Conservation (phyloP, 306 rosid genomes). For the Argentina anserina region DNA sequence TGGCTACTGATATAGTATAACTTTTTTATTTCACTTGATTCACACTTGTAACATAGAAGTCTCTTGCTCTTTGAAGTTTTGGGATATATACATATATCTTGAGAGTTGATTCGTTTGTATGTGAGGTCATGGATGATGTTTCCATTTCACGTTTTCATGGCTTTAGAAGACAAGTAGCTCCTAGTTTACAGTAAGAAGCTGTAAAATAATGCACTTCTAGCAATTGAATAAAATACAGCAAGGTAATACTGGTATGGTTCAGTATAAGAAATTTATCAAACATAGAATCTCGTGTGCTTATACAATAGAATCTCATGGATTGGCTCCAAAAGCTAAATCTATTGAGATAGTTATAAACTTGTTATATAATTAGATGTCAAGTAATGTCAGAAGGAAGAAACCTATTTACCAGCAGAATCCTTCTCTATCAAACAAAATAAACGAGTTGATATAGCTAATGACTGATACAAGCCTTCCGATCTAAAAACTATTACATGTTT, state of each 20-base stretch:
- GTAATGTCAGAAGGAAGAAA: background rate
- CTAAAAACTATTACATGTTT: too few relatives aligned
- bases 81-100: background rate
- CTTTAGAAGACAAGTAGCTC: background rate
- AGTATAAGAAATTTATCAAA: background rate
- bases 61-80: background rate
- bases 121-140: background rate
- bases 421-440: background rate
- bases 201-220: conserved; percentile 12
- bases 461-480: too few relatives aligned
- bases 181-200: background rate
- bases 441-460: background rate
- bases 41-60: too few relatives aligned
- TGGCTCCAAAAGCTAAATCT: background rate
- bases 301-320: background rate
- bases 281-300: background rate
- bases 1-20: too few relatives aligned
- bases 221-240: conserved; percentile 2
- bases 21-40: too few relatives aligned
- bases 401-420: background rate
- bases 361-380: too few relatives aligned
- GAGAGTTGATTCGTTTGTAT: background rate
- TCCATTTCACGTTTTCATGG: background rate
- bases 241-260: background rate
- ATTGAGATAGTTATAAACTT: too few relatives aligned